Base-by-base conservation (phyloP, 352 stramenopile genomes). In the Blastocystis sp. region DNA sequence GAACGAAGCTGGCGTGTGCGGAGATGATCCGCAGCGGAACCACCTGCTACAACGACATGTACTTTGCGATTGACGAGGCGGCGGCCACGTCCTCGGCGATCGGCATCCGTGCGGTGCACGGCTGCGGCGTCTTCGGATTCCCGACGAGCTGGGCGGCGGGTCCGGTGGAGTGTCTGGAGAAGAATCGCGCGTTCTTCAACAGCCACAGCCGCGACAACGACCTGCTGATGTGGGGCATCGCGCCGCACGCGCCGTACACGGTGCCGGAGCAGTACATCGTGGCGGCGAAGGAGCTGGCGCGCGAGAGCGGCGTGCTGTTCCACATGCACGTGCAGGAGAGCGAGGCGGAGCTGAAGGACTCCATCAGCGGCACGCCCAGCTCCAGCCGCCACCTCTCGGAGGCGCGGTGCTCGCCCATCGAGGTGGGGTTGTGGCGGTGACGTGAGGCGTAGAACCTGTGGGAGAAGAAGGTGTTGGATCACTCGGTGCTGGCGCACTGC, bases 11-110 rank as follows among this genome's bases (percentile, higher is more conserved):
- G 69, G 93, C 93, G 1, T 91, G 91, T 3, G 93, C 93, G n/a
- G 93, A 96, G 91, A 95, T 95, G 91, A 91, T 96, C n/a, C 92
- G 92, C 23, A 89, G 91, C 60, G 93, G 93, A 45, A 95, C 93
- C 40, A 96, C 93, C 19, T 96, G 93, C 89, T 94, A 92, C 89
- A 95, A 95, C 77, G 93, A 96, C 90, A 96, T 96, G 93, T 96
- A 95, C 91, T 95, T 95, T 88, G 95, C 94, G 88, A 90, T 92
- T 0, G 88, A 93, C 2, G 90, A 92, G 9, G 89, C 90, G 7
- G 92, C 91, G 52, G 76, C 91, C 17, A 92, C 92, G 11, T 78
- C 94, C 28, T 90, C 94, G 71, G 34, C 87, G 9, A 91, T 93
- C 10, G 93, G 93, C 41, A 92, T 96, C 38, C 92, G 93, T n/a